A percentile compares a stretch with the other conserved stretches of the same genome.
These are phyloP conservation scores for Penicillium digitatum DNA, from an alignment of 2,329 filamentous ascomycete genomes.

Conservation along the genomic window DNA sequence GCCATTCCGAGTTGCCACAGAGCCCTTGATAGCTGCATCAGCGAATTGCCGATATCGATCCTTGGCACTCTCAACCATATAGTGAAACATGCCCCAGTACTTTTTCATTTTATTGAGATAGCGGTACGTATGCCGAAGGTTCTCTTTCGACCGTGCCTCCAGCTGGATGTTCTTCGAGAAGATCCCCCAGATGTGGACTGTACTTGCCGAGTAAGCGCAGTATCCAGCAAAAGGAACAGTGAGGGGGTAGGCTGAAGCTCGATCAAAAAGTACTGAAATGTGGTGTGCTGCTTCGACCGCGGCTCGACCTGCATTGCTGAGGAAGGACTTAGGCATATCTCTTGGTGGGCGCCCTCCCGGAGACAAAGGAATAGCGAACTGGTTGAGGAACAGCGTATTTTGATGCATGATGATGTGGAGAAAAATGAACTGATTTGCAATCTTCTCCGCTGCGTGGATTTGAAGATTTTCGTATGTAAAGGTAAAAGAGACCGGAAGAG, in stretches of 20 bases:
- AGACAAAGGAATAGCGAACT: conserved; percentile 71
- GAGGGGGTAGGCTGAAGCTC: conserved; percentile 73
- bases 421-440: conserved; percentile 88
- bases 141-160: conserved; percentile 74
- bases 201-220: conserved; percentile 87
- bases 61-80: conserved; percentile 88
- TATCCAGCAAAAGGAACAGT: conserved; percentile 93
- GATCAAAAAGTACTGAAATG: conserved; percentile 78
- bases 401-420: conserved; percentile 88
- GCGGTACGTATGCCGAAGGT: conserved; percentile 80
- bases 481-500: conserved; percentile 65
- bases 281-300: conserved; percentile 80
- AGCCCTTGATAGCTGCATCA: conserved; percentile 70
- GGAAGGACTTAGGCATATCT: conserved; percentile 72
- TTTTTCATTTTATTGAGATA: conserved; percentile 94
- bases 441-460: conserved; percentile 75
- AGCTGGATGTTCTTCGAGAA: conserved; percentile 77
- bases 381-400: conserved; percentile 82
- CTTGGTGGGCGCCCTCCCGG: conserved; percentile 61
- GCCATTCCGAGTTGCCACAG: conserved; percentile 37
- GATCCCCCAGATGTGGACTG: conserved; percentile 88
- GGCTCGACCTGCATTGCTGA: conserved; percentile 68
- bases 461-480: conserved; percentile 81
- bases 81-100: conserved; percentile 98
- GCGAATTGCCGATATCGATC: conserved; percentile 81